Evolutionary conservation across 2,329 filamentous ascomycete genomes (phyloP).

Genomic region (Dactylellina parvicollis): DNA sequence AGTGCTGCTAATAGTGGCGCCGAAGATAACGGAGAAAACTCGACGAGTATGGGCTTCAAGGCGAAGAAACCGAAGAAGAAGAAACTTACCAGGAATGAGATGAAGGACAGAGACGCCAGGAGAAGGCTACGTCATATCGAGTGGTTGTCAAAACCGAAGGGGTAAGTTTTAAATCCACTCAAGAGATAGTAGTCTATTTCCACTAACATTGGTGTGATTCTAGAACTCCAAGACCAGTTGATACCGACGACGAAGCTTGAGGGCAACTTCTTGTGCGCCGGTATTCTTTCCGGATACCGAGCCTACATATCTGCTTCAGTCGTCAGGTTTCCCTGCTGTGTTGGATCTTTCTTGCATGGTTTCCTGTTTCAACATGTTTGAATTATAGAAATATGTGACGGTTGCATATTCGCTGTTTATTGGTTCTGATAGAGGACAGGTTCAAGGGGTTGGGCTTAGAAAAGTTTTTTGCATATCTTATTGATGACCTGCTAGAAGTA

Average conservation of each 20-base stretch:
- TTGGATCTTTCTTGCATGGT: not conserved
- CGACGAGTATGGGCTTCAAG: constrained; percentile 78
- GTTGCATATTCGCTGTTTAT: not conserved
- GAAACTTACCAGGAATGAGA: constrained; percentile 96
- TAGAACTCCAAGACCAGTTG: constrained; percentile 57
- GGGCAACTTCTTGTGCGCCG: not conserved
- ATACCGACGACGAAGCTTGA: constrained; percentile 58
- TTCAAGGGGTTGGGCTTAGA: not conserved
- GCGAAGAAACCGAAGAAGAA: constrained; percentile 86
- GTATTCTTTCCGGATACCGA: no score
- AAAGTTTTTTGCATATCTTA: not conserved
- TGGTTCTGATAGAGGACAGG: not conserved
- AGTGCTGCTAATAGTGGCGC: constrained; percentile 82
- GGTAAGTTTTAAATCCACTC: constrained; percentile 59
- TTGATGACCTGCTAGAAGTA: not conserved
- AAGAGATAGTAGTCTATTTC: not conserved
- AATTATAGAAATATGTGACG: not conserved
- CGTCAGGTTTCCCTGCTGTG: not conserved
- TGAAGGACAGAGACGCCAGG: constrained; percentile 91
- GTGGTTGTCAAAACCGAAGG: constrained; percentile 86
- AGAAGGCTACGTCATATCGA: constrained; percentile 85
- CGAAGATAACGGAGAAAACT: constrained; percentile 63
- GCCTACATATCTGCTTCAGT: not conserved
- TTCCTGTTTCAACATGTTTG: not conserved
- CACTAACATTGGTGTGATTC: constrained; percentile 3